phyloP scores from a whole-genome alignment of 148 eudicot genomes.

The Hydrangea macrophylla region DNA sequence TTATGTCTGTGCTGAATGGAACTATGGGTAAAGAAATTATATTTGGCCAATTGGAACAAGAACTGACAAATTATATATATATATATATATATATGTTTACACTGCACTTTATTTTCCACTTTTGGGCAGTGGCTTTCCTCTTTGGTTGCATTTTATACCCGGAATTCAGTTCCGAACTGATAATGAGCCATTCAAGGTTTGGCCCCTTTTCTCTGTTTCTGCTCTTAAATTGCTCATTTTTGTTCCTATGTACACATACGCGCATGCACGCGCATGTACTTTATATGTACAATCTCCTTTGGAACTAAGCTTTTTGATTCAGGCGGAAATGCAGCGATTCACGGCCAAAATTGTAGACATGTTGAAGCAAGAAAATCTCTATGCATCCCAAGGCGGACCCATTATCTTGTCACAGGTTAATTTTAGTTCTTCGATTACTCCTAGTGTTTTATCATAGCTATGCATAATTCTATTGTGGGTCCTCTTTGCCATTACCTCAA shows the following conservation, averaged over 20 bases:
- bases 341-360: conserved; percentile 75
- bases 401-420: conserved; percentile 90
- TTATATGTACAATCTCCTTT: too few species aligned
- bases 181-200: conserved; percentile 87
- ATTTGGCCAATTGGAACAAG: too few species aligned
- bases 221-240: neutral
- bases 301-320: conserved; percentile 16
- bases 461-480: neutral
- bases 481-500: neutral
- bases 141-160: conserved; percentile 93
- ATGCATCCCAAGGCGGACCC: conserved; percentile 98
- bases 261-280: too few species aligned
- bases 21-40: conserved; percentile 60
- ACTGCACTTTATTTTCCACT: neutral
- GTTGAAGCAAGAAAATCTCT: conserved; percentile 83
- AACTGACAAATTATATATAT: too few species aligned
- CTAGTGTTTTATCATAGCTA: neutral
- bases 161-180: conserved; percentile 81
- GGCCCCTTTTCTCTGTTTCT: neutral
- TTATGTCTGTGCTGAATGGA: conserved; percentile 96
- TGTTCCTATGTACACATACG: neutral
- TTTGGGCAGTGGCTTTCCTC: conserved; percentile 83
- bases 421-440: conserved; percentile 1
- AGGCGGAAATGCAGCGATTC: conserved; percentile 93
- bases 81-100: neutral